These are phyloP conservation scores for Candida manassasensis DNA, from an alignment of 805 yeast species.

Conservation along the genomic window DNA sequence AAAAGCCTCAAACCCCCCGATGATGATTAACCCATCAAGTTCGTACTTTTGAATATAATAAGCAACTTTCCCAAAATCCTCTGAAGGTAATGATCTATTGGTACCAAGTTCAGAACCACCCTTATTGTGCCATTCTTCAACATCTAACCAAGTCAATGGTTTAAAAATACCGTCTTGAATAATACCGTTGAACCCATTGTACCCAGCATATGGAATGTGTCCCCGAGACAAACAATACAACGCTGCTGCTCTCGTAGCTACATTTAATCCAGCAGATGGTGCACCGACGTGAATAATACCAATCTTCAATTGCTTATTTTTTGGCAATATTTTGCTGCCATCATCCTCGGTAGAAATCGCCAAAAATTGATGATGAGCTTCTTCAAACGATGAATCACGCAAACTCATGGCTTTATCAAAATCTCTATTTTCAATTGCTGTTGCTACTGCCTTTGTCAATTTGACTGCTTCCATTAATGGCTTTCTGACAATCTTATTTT, in stretches of 20 bases:
- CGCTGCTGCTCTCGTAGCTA: slow-evolving; percentile 73
- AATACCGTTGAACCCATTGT: slow-evolving; percentile 72
- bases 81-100: slow-evolving; percentile 64
- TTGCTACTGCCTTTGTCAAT: slow-evolving; percentile 68
- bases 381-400: slow-evolving; percentile 68
- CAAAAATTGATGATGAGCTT: slow-evolving; percentile 57
- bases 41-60: slow-evolving; percentile 64
- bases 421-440: slow-evolving; percentile 59
- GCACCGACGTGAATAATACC: slow-evolving; percentile 79
- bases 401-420: slow-evolving; percentile 66
- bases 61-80: slow-evolving; percentile 67
- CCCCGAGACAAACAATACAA: slow-evolving; percentile 72
- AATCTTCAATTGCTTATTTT: slow-evolving; percentile 50
- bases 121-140: slow-evolving; percentile 65
- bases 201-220: slow-evolving; percentile 65
- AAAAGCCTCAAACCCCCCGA: slow-evolving; percentile 83
- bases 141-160: slow-evolving; percentile 60
- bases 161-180: slow-evolving; percentile 58
- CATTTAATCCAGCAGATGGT: slow-evolving; percentile 73
- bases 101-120: slow-evolving; percentile 87
- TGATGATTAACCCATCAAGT: slow-evolving; percentile 65
- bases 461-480: slow-evolving; percentile 71
- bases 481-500: slow-evolving; percentile 62
- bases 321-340: slow-evolving; percentile 39
- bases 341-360: slow-evolving; percentile 44